Evolutionary conservation across 2,329 filamentous ascomycete genomes (phyloP).

Genomic region (Parafenestella ontariensis): DNA sequence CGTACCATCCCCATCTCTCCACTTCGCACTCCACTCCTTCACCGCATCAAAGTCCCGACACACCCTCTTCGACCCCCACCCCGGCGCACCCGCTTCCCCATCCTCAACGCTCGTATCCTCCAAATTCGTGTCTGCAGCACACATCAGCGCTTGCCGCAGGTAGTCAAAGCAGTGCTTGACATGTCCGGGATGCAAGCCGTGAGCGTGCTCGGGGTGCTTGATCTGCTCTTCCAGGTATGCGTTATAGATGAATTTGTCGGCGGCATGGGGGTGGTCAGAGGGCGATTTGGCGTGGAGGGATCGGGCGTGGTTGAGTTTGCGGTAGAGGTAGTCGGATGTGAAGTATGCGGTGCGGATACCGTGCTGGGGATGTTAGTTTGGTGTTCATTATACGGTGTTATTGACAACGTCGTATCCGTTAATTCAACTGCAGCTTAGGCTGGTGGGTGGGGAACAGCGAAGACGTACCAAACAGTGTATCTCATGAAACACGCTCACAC

Average conservation of each 20-base stretch:
- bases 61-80: slow-evolving; percentile 30
- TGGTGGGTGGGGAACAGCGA: background rate
- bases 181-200: background rate
- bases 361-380: background rate
- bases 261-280: background rate
- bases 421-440: background rate
- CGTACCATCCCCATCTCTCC: slow-evolving; percentile 8
- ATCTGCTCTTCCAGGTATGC: slow-evolving; percentile 6
- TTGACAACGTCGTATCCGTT: background rate
- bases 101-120: slow-evolving; percentile 8
- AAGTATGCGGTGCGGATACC: slow-evolving; percentile 4
- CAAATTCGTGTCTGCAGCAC: slow-evolving; percentile 33
- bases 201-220: background rate
- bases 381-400: too few relatives aligned
- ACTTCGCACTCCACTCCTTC: slow-evolving; percentile 31
- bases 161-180: slow-evolving; percentile 36
- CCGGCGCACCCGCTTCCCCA: slow-evolving; percentile 1
- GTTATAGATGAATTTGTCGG: background rate
- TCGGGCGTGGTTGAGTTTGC: slow-evolving; percentile 2
- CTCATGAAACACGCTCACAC: slow-evolving; percentile 11
- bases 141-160: slow-evolving; percentile 33
- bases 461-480: slow-evolving; percentile 13
- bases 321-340: slow-evolving; percentile 7
- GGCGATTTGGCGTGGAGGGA: background rate
- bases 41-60: slow-evolving; percentile 34